Evolutionary conservation across 139 green algal genomes (phyloP), one percentile per base, ranked within the genome.

Genomic region (Coelastrella sp.): DNA sequence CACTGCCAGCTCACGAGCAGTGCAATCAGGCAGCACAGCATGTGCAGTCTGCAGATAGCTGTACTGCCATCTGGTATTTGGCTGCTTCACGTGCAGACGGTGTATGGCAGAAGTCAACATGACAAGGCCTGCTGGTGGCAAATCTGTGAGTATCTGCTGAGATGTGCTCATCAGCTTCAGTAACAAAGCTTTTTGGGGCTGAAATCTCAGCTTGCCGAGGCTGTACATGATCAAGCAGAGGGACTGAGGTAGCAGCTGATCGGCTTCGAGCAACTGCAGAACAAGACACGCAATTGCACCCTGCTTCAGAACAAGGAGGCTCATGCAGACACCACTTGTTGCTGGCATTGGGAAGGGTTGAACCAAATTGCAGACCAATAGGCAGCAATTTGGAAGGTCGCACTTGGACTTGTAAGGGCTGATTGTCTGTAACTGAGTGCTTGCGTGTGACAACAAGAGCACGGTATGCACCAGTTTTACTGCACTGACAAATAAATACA

Each of bases 181-280:
- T 30, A 69, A 3, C 40, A 38, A 19, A n/a, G 71, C 9, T 43
- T 32, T 32, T 67, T 48, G 45, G 27, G 37, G 50, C 48, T 48
- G 27, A 9, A 60, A 50, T 5, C 32, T 13, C 9, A 79, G 43
- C 1, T 50, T 53, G 9, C 32, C 75, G 15, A 82, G 17, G 35
- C 53, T 82, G 53, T 82, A 60, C 4, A 82, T 23, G 37, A 82
- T 53, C 34, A 69, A 57, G 53, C 75, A 59, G 17, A 82, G 53
- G 0, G 75, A 51, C 51, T 82, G 75, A 25, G 37, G 30, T 27
- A 48, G 23, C 66, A 75, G 34, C 0, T 53, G 9, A 19, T 19
- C 38, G 25, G 19, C 32, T n/a, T 75, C 23, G 0, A 75, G 40
- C 53, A 64, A 35, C 75, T 82, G 75, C 75, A 51, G 30, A 8